Percentiles rank a stretch among this genome's conserved stretches.
These are phyloP conservation scores for Suillus cothurnatus DNA, from an alignment of 768 basidiomycete genomes.

Conservation along the genomic window DNA sequence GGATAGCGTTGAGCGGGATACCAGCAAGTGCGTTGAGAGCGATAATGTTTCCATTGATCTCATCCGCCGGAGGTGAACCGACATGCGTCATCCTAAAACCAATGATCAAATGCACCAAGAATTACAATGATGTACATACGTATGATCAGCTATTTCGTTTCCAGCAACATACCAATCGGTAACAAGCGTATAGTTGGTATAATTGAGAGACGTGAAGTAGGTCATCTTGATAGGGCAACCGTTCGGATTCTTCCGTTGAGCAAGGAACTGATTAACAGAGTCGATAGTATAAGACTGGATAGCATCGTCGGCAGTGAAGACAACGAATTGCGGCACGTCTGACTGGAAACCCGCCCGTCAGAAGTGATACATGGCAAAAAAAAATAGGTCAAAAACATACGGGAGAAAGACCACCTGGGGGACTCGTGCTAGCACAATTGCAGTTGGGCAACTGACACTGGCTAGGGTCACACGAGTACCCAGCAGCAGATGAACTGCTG, in stretches of 20 bases:
- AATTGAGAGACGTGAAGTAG: constrained; percentile 70
- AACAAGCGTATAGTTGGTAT: constrained; percentile 77
- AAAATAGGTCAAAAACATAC: constrained; percentile 39
- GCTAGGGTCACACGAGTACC: constrained; percentile 69
- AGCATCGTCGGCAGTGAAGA: constrained; percentile 79
- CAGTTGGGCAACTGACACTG: constrained; percentile 71
- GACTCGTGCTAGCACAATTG: constrained; percentile 70
- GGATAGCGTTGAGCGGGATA: constrained; percentile 64
- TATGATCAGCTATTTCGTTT: constrained; percentile 82
- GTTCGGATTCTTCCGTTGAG: constrained; percentile 74
- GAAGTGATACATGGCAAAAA: not conserved
- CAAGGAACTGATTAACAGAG: constrained; percentile 73
- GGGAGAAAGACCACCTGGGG: constrained; percentile 69
- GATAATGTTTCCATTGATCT: constrained; percentile 78
- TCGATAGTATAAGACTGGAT: constrained; percentile 77
- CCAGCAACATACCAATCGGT: constrained; percentile 83
- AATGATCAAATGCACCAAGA: not conserved
- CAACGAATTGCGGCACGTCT: constrained; percentile 65
- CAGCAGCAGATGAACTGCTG: constrained; percentile 53
- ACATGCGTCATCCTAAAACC: constrained; percentile 66
- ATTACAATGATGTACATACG: constrained; percentile 42
- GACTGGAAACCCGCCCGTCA: constrained; percentile 36
- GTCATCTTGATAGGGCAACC: constrained; percentile 77
- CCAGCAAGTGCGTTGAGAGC: constrained; percentile 79
- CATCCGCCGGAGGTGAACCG: constrained; percentile 57